Evolutionary conservation across 2,329 filamentous ascomycete species (phyloP), one percentile per base, ranked within the genome.

Genomic region (Colletotrichum truncatum): DNA sequence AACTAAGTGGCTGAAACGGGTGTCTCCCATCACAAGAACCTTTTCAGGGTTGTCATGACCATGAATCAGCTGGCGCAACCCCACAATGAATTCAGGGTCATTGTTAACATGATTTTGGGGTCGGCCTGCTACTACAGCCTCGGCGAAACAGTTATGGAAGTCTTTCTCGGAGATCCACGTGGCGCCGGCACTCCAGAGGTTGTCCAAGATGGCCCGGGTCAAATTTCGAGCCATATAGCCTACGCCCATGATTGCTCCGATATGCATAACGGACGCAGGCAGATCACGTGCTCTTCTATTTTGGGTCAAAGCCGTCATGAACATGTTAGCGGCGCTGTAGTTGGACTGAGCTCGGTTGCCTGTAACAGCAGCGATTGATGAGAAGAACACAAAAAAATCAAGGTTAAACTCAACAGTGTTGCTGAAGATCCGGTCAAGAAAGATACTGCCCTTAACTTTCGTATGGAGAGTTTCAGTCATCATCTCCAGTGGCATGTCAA

Each of bases 311-410:
- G 67, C 67, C 2, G 66, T 67, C 75, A 85, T 78, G 72, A 76
- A 86, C 6, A 66, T 63, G 67, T 84, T 84, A 3, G 78, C 82
- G 0, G 81, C 80, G 1, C 73, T 69, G 64, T 86, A 86, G 66
- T 78, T 82, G 6, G 75, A 66, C 67, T 87, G 83, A 10, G 70
- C 74, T 6, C 34, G 12, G 46, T 74, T 76, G 9, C 77, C 77
- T 2, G 70, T 55, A 7, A 75, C 64, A 4, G 41, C 36, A 1
- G 70, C 53, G 1, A 74, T 14, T 0, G 77, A 80, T 0, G 74
- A 76, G 58, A 79, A 73, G 6, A 75, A 25, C 41, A 80, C 66
- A 59, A 79, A 79, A 64, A 78, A 79, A 32, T 80, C 77, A 4
- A 80, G 68, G 16, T 38, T 18, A 18, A 34, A 38, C 21, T 41